These are phyloP conservation scores for Rubroboletus satanas DNA, from an alignment of 768 basidiomycete genomes.

Conservation along the genomic window DNA sequence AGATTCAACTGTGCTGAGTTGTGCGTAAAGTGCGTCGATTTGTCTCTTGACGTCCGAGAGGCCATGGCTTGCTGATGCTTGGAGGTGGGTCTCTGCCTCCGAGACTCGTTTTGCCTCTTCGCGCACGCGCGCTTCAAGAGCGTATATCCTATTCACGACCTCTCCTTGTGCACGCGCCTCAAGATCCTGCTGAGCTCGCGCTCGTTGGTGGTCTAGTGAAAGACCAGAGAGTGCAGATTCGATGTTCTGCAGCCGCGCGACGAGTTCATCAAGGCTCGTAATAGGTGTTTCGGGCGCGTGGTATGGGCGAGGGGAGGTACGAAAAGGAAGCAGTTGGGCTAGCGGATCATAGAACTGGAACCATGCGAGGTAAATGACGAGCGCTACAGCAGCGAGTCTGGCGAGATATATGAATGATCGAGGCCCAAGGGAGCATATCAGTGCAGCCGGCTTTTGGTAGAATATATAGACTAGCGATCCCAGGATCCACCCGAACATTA, in stretches of 20 bases:
- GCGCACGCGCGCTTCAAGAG: slow-evolving; percentile 52
- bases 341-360: slow-evolving; percentile 39
- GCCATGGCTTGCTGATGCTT: slow-evolving; percentile 42
- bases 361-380: slow-evolving; percentile 44
- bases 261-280: slow-evolving; percentile 62
- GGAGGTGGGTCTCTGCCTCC: slow-evolving; percentile 51
- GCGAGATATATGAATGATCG: slow-evolving; percentile 32
- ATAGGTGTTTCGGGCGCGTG: slow-evolving; percentile 55
- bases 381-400: slow-evolving; percentile 42
- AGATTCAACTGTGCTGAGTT: slow-evolving; percentile 33
- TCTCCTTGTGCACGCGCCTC: slow-evolving; percentile 50
- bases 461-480: slow-evolving; percentile 48
- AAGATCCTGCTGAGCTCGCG: slow-evolving; percentile 48
- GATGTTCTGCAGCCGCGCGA: slow-evolving; percentile 56
- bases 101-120: slow-evolving; percentile 42
- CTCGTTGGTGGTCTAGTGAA: slow-evolving; percentile 50
- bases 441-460: slow-evolving; percentile 44
- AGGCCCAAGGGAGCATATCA: slow-evolving; percentile 33
- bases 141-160: slow-evolving; percentile 49
- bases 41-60: slow-evolving; percentile 53
- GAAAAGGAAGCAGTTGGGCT: slow-evolving; percentile 32
- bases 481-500: slow-evolving; percentile 44
- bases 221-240: slow-evolving; percentile 62
- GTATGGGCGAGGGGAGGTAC: slow-evolving; percentile 38
- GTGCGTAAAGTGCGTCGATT: slow-evolving; percentile 48